Base-by-base conservation (phyloP, 805 yeast species). In the Wickerhamomyces tratensis region DNA sequence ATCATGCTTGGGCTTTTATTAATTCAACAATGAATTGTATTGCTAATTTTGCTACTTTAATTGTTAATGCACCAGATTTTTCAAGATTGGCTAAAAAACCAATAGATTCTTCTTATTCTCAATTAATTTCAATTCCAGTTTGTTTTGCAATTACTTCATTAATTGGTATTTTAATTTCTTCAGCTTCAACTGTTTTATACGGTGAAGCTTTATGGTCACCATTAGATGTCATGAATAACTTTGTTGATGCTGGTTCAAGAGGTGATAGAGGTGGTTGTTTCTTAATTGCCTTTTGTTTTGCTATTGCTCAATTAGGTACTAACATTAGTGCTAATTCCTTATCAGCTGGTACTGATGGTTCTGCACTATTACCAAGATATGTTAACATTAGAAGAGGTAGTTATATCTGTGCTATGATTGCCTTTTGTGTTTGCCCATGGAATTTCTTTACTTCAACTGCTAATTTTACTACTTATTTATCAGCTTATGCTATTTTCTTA, bases 41-140 rank as follows among this genome's bases (percentile, higher is more conserved):
- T 47, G 85, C 94, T 27, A 87, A 86, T 63, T 87, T 87, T 56
- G 93, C 95, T 6, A 83, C 96, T n/a, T 71, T 87, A 54, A 83
- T 88, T 55, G 74, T 83, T 42, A 87, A 87, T 63, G 85, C 93
- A 13, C 94, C 96, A 2, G 96, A 87, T 67, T 87, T 87, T 62
- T 73, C 95, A 26, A 76, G 96, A 61, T 82, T 86, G 64, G 83
- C 95, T 9, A 73, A 69, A 48, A 78, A 76, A 25, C 68, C 72
- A 41, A 59, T 52, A 37, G 65, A 76, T 20, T 70, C 81, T 5
- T 53, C 67, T n/a, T 67, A 71, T 60, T 72, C 86, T 2, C 87
- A 80, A 59, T 55, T 70, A 37, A 54, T 82, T 35, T 69, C 91
- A 3, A 77, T 88, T 47, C 95, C 96, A 33, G 46, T 83, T 20